A percentile compares a stretch with the other conserved stretches of the same genome.
Evolutionary conservation across 2,329 filamentous ascomycete genomes (phyloP).

Genomic region (Penicillium sp.): DNA sequence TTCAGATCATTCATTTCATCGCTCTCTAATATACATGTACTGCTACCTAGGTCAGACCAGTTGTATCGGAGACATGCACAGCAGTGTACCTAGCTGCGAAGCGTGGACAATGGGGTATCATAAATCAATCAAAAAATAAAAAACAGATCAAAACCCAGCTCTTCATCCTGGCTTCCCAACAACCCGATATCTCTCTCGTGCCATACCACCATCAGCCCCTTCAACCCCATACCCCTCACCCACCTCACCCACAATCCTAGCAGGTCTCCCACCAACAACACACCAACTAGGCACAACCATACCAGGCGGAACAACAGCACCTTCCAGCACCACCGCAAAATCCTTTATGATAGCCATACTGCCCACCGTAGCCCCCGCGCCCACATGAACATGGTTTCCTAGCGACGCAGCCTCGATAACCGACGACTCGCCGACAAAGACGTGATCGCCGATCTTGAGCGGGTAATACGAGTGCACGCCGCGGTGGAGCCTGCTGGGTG

Average conservation of each 20-base stretch:
- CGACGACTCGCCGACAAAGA: constrained; percentile 72
- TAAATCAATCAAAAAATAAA: constrained; percentile 3
- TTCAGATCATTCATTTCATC: background rate
- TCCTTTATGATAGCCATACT: constrained; percentile 92
- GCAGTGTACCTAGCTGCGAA: background rate
- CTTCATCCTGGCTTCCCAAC: constrained; percentile 30
- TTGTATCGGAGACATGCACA: background rate
- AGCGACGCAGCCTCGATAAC: constrained; percentile 79
- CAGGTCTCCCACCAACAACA: constrained; percentile 79
- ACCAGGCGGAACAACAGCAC: constrained; percentile 73
- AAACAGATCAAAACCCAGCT: constrained; percentile 11
- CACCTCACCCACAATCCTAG: constrained; percentile 73
- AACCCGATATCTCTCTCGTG: constrained; percentile 39
- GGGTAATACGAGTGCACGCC: constrained; percentile 64
- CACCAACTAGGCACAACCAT: constrained; percentile 93
- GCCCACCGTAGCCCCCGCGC: constrained; percentile 68
- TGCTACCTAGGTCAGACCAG: background rate
- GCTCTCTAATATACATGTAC: background rate
- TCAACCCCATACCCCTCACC: constrained; percentile 46
- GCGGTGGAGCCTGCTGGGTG: constrained; percentile 75
- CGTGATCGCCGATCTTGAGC: constrained; percentile 88
- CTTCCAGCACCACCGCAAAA: constrained; percentile 80
- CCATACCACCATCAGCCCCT: constrained; percentile 42
- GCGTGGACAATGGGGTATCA: constrained; percentile 1
- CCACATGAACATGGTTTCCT: constrained; percentile 81